Conservation (phyloP, 345 rosid genomes). For the Boechera stricta region DNA sequence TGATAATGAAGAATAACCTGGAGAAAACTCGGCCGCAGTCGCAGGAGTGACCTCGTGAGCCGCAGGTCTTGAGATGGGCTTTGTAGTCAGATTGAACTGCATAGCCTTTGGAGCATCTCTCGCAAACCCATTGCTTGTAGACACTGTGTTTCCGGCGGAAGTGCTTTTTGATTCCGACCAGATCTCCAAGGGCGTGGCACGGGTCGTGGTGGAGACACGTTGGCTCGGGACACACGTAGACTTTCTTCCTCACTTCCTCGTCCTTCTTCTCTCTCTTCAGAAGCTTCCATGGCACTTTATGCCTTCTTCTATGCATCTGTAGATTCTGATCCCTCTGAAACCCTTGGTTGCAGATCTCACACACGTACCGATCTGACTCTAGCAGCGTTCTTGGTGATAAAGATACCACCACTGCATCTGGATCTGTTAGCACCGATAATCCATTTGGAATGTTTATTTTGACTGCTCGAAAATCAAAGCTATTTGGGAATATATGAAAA, state of each 20-base stretch:
- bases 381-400: constrained; percentile 86
- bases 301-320: constrained; percentile 96
- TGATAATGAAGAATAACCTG: constrained; percentile 52
- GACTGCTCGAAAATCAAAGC: neutral
- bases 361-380: constrained; percentile 92
- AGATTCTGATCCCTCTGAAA: constrained; percentile 97
- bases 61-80: constrained; percentile 98
- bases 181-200: constrained; percentile 93
- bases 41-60: constrained; percentile 96
- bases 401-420: constrained; percentile 94
- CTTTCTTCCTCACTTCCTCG: constrained; percentile 73
- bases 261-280: constrained; percentile 72
- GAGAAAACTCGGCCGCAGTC: constrained; percentile 98
- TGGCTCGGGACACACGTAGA: constrained; percentile 92
- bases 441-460: neutral
- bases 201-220: constrained; percentile 95
- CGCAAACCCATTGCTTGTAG: constrained; percentile 93
- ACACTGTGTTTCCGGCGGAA: constrained; percentile 88
- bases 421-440: constrained; percentile 57
- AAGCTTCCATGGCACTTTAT: constrained; percentile 98
- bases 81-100: constrained; percentile 98
- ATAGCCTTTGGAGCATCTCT: constrained; percentile 89
- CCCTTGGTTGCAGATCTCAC: constrained; percentile 99
- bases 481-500: neutral
- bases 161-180: constrained; percentile 97